Base-by-base conservation (phyloP, 257 asterid species). In the Agastache rugosa region DNA sequence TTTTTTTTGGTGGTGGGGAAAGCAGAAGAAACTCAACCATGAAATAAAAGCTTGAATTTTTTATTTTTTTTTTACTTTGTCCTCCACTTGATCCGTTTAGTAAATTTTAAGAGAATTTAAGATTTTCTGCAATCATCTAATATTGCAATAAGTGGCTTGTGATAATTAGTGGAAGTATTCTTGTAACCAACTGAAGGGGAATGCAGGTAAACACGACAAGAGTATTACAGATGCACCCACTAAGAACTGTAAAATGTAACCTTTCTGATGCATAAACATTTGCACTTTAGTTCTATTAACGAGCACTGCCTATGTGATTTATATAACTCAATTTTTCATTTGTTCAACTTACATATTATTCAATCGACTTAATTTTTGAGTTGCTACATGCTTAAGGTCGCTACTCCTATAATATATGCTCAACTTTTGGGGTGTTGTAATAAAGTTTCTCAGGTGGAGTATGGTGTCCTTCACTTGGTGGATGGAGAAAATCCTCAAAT, bases 361-460 rank as follows among this genome's bases (percentile, higher is more conserved):
- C 44, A 34, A 16, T 12, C 50, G 3, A 6, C 64, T 65, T 62
- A n/a, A 11, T 34, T 41, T 41, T 63, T 62, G 34, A 60, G 42
- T 11, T 19, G 25, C 66, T 62, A 19, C 22, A 19, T 78, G 65
- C 71, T 59, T 41, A 61, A 44, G 15, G 29, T 47, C 65, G 65
- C 35, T 35, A 63, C 63, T 64, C 45, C 50, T 58, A 20, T 55
- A 50, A 70, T 58, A 11, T 59, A 73, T 79, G 60, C 72, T 71
- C 35, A 60, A 77, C 76, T 77, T 23, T 80, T 37, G 55, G 47
- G 73, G 73, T 53, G 65, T 81, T 77, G 70, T 75, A 62, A 71
- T 92, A 93, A 72, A 95, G 99, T 95, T 50, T 95, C 99, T 76
- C 99, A 95, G 93, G 94, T 95, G 79, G 98, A 95, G 83, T 79